Percentiles rank a stretch among this genome's conserved stretches.
phyloP scores from a whole-genome alignment of 371 early-diverging fungal species.

The Circinella umbellata region DNA sequence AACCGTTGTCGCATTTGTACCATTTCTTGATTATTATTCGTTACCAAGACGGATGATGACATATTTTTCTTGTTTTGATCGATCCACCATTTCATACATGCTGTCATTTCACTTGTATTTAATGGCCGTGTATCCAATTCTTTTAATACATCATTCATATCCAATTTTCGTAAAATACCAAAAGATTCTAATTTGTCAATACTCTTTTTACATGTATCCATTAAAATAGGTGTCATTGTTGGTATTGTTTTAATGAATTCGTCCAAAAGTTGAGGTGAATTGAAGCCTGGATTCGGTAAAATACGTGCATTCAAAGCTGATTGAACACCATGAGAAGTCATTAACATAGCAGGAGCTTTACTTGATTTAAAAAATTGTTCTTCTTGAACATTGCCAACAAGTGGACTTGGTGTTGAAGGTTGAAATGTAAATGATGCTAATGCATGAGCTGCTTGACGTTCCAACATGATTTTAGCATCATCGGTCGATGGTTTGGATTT shows the following conservation, averaged over 20 bases:
- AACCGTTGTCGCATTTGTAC: conserved; percentile 22
- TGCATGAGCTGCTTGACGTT: conserved; percentile 74
- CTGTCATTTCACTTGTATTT: conserved; percentile 63
- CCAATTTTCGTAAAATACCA: conserved; percentile 41
- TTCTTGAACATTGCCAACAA: conserved; percentile 66
- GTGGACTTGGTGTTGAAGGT: conserved; percentile 73
- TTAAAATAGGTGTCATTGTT: conserved; percentile 52
- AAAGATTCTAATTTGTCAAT: conserved; percentile 57
- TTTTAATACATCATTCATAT: conserved; percentile 66
- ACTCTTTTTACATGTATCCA: conserved; percentile 59
- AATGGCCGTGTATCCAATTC: conserved; percentile 68
- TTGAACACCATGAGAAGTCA: conserved; percentile 73
- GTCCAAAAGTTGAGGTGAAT: conserved; percentile 37
- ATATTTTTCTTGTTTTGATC: conserved; percentile 27
- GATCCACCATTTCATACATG: conserved; percentile 84
- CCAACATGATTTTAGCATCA: conserved; percentile 56
- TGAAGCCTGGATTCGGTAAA: conserved; percentile 27
- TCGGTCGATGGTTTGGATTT: conserved; percentile 27
- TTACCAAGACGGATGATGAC: not conserved
- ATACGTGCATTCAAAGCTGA: conserved; percentile 55
- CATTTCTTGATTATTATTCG: not conserved
- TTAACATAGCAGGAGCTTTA: conserved; percentile 53
- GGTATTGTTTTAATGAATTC: conserved; percentile 71
- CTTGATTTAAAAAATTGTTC: conserved; percentile 62
- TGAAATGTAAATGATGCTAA: conserved; percentile 72